Base-by-base conservation (phyloP, 2,329 filamentous ascomycete species). In the Aspergillus tamarii region DNA sequence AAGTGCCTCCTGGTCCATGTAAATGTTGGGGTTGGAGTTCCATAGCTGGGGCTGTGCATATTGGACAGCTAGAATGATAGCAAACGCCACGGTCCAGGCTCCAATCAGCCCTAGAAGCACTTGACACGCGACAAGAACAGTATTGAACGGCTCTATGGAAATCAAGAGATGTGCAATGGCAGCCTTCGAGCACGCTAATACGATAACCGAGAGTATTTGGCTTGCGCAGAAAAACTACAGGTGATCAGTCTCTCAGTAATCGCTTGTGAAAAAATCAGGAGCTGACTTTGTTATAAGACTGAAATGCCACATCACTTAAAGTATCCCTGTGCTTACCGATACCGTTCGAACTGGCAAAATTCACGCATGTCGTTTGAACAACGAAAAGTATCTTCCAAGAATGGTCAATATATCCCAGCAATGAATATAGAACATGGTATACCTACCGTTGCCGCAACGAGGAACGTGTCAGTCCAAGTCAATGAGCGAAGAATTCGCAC, bases 121-220 rank as follows among this genome's bases (percentile, higher is more conserved):
- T 12, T 45, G 55, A 39, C 58, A 54, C 12, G 48, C 58, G n/a
- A 28, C 9, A 6, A 34, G 36, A 9, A 55, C 39, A 4, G 16
- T 36, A 2, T 36, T 36, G 2, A 60, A 60, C 3, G 58, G 58
- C 21, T 54, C 21, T 19, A 60, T 53, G 23, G 58, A 53, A 14
- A 60, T 21, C 19, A 60, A 9, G 2, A 60, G 58, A 23, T 55
- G 34, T 16, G 12, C 28, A 12, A 60, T n/a, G 10, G 48, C 26
- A 2, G 50, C 36, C 34, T 60, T 60, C 10, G 58, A 60, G 32
- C 58, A 60, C 5, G 48, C 39, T 3, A 60, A 48, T 11, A 60
- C 58, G 8, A 34, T 3, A 10, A 54, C 34, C 1, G 58, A 28
- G 19, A 60, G 58, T 9, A 60, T 39, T 11, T 60, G 48, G 26